These are phyloP conservation scores for Pseudocercospora fuligena DNA, from an alignment of 2,329 filamentous ascomycete genomes.

Conservation along the genomic window DNA sequence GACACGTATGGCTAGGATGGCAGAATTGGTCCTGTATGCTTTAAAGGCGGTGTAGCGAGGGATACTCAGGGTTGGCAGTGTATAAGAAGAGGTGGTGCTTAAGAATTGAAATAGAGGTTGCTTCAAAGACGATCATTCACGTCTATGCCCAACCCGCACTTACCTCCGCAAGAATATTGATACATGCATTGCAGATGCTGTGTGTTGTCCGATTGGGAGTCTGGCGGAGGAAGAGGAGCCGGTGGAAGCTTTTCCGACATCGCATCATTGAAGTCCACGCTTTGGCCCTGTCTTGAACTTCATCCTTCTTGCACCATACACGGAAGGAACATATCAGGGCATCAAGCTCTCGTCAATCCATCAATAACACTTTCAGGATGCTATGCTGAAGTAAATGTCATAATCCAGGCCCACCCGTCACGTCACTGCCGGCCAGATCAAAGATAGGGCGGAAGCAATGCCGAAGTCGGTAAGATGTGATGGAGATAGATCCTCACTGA, in stretches of 20 bases:
- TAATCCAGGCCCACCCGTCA: not conserved
- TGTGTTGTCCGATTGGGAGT: not conserved
- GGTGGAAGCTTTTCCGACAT: not conserved
- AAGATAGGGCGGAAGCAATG: conserved; percentile 10
- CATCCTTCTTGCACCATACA: not conserved
- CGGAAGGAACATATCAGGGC: not conserved
- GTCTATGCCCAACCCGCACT: no score
- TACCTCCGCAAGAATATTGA: not conserved
- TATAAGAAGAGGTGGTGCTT: not conserved
- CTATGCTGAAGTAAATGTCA: not conserved
- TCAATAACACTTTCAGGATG: not conserved
- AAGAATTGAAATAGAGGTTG: not conserved
- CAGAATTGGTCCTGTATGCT: not conserved
- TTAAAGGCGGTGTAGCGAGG: not conserved
- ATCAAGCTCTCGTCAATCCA: not conserved
- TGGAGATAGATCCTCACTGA: not conserved
- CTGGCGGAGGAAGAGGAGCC: not conserved
- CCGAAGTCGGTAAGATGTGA: conserved; percentile 13
- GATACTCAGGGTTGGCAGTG: not conserved
- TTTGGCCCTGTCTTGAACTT: no score
- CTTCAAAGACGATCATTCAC: not conserved
- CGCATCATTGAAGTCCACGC: not conserved
- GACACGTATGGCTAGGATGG: no score
- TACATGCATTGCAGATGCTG: not conserved
- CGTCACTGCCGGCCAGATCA: not conserved